Evolutionary conservation across 2,329 filamentous ascomycete genomes (phyloP), one percentile per base, ranked within the genome.

Genomic region (Magnaporthiopsis incrustans): DNA sequence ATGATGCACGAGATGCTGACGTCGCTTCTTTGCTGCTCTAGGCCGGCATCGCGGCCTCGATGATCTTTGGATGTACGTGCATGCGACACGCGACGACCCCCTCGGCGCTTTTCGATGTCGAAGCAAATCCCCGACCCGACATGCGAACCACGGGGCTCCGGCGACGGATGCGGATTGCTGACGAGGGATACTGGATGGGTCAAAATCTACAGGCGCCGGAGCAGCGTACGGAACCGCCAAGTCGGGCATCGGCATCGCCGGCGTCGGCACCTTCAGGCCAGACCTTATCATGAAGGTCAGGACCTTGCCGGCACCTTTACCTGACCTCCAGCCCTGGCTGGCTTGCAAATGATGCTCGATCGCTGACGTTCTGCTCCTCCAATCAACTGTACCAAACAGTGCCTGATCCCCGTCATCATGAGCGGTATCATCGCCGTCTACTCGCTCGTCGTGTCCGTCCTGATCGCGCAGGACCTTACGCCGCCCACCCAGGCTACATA

Each of bases 341-440:
- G 44, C n/a, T 53, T 53, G 44, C 44, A 11, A 25, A 22, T 2
- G 22, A 53, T 5, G 18, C 44, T 53, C n/a, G 7, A 14, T n/a
- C 22, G 44, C 44, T 58, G 25, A 58, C 57, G 7, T 26, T 25
- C 18, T 25, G 18, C 44, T 10, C 14, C 44, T 30, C 30, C 30
- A 30, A 30, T 6, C 1, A 53, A 53, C 44, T n/a, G 1, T 18
- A 2, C 10, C 4, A 22, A 53, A 53, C 44, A 92, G 90, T 93
- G 89, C 65, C 81, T 94, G 63, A 93, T 94, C 70, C 90, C 91
- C 67, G 90, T 95, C 69, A 89, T 99, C 81, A 99, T 99, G 95
- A 96, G 95, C 71, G 95, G 95, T 86, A 99, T 99, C 75, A 92
- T 99, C 73, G 95, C 95, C 65, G 95, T 99, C 70, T 99, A 99